Conservation (phyloP, 306 rosid species). For the Vigna unguiculata region DNA sequence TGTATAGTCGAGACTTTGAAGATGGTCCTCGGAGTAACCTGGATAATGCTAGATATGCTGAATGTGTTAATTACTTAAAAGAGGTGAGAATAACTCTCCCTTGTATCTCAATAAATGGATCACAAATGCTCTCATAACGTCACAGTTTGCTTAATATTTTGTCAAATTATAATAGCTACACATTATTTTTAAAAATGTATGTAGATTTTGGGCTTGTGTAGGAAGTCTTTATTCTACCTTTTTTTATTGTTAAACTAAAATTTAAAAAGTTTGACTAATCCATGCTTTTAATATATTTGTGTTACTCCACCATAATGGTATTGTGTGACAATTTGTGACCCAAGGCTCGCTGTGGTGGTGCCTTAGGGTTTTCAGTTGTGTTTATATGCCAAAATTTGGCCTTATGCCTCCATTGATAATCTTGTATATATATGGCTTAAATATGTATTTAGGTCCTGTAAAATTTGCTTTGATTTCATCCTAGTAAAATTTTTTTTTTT, state of each 20-base stretch:
- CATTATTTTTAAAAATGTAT: constrained; percentile 29
- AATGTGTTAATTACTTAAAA: constrained; percentile 90
- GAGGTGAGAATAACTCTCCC: constrained; percentile 63
- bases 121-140: constrained; percentile 21
- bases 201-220: constrained; percentile 21
- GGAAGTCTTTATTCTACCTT: not conserved
- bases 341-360: too few species aligned
- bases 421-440: too few species aligned
- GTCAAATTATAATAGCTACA: constrained; percentile 15
- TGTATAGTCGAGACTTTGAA: constrained; percentile 65
- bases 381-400: too few species aligned
- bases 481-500: too few species aligned
- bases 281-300: not conserved
- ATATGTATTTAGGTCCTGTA: too few species aligned
- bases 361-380: too few species aligned
- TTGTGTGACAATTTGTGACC: too few species aligned
- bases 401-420: too few species aligned
- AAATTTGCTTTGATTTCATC: too few species aligned
- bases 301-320: not conserved
- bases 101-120: constrained; percentile 40
- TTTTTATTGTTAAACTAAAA: not conserved
- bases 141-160: constrained; percentile 23
- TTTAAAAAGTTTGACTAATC: not conserved
- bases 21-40: constrained; percentile 98
- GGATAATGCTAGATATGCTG: constrained; percentile 75